Evolutionary conservation across 1,284 basidiomycete species (phyloP).

Genomic region (Ceratobasidium sp.): DNA sequence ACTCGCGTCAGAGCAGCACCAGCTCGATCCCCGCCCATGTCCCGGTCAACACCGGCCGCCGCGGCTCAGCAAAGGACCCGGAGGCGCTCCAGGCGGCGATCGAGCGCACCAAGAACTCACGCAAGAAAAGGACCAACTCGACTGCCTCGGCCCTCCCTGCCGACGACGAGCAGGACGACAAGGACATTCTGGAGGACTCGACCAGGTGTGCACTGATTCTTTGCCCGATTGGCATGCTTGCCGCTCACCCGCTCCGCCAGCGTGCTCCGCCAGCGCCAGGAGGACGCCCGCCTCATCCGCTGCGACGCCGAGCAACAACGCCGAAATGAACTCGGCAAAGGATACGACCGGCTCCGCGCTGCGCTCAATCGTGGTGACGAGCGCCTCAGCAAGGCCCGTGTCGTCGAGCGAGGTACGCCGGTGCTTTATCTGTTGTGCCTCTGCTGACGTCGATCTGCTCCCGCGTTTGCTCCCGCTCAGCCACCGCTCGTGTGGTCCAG

Average conservation of each 20-base stretch:
- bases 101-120: conserved; percentile 24
- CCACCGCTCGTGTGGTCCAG: conserved; percentile 39
- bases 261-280: conserved; percentile 29
- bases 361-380: conserved; percentile 40
- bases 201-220: conserved; percentile 1
- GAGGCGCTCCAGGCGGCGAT: conserved; percentile 38
- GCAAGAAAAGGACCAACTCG: conserved; percentile 33
- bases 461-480: conserved; percentile 28
- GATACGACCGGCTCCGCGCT: conserved; percentile 31
- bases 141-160: conserved; percentile 9
- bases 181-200: conserved; percentile 6
- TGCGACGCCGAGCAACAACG: conserved; percentile 41
- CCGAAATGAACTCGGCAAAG: conserved; percentile 36
- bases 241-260: conserved; percentile 12
- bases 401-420: conserved; percentile 33
- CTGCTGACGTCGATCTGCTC: conserved; percentile 24
- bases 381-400: conserved; percentile 34
- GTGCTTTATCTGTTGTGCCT: neutral
- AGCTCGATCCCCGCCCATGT: conserved; percentile 22
- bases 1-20: conserved; percentile 28
- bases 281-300: conserved; percentile 38
- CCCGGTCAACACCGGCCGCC: conserved; percentile 31
- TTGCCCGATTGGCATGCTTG: neutral
- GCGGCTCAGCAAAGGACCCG: conserved; percentile 32
- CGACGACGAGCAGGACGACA: conserved; percentile 18